phyloP scores from a whole-genome alignment of 108 stramenopile species.

The Nannochloropsis oceanica region DNA sequence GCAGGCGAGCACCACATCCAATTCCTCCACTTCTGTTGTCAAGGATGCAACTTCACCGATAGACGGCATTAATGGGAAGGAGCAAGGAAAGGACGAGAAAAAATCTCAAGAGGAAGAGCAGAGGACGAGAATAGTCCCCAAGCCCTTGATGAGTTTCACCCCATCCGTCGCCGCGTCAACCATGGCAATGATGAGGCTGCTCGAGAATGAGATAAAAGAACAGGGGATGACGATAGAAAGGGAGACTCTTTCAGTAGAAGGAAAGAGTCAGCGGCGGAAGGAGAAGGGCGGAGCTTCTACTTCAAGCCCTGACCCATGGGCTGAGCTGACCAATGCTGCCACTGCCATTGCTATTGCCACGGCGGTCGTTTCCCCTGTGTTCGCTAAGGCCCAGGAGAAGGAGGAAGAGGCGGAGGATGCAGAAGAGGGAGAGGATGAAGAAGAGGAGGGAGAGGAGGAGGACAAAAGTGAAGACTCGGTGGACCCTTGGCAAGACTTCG shows the following conservation, averaged over 20 bases:
- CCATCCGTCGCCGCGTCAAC: too few species aligned
- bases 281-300: too few species aligned
- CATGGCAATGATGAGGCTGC: too few species aligned
- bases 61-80: neutral
- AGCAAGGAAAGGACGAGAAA: neutral
- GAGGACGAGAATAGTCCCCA: neutral
- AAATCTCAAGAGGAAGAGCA: neutral
- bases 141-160: too few species aligned
- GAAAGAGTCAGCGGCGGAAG: too few species aligned
- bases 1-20: neutral
- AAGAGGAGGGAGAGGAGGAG: neutral
- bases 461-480: neutral
- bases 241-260: too few species aligned
- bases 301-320: too few species aligned
- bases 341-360: neutral
- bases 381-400: neutral
- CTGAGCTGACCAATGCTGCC: too few species aligned
- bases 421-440: neutral
- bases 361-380: neutral
- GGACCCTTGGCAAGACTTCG: neutral
- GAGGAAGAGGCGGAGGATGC: neutral
- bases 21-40: neutral
- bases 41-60: neutral
- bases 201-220: too few species aligned
- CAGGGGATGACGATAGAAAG: too few species aligned